Percentiles rank a stretch among this genome's conserved stretches.
Evolutionary conservation across 768 basidiomycete genomes (phyloP).

Genomic region (Brasilioporus rufonigricans): DNA sequence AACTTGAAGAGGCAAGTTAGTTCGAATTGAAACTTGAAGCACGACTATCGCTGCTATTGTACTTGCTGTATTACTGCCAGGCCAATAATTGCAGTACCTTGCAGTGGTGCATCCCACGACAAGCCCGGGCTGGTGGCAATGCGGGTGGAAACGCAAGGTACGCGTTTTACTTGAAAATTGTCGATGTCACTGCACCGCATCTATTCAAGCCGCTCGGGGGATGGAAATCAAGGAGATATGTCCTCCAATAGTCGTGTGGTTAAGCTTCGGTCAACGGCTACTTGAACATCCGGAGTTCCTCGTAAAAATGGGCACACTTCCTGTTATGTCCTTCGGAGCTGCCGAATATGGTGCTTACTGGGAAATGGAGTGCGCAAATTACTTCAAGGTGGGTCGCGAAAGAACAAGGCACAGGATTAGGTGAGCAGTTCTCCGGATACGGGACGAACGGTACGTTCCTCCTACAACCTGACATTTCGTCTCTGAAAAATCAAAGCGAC

Average conservation of each 20-base stretch:
- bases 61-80: constrained; percentile 3
- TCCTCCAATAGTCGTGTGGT: constrained; percentile 2
- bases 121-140: constrained; percentile 15
- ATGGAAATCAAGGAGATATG: constrained; percentile 6
- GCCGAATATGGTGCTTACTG: background rate
- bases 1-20: no score
- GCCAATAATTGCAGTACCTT: constrained; percentile 11
- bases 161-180: constrained; percentile 9
- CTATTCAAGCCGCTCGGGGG: constrained; percentile 2
- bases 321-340: constrained; percentile 1
- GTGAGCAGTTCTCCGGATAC: constrained; percentile 18
- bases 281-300: constrained; percentile 12
- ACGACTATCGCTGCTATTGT: background rate
- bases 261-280: constrained; percentile 22
- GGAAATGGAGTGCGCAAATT: background rate
- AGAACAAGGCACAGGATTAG: constrained; percentile 26
- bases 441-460: constrained; percentile 9
- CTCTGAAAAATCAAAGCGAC: constrained; percentile 8
- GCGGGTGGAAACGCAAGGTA: constrained; percentile 17
- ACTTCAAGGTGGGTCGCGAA: background rate
- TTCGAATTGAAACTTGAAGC: no score
- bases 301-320: background rate
- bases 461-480: constrained; percentile 9
- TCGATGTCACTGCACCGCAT: constrained; percentile 24
- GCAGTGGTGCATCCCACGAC: background rate